Conservation (phyloP, 371 early-diverging fungal genomes). For the Mortierella sp. region DNA sequence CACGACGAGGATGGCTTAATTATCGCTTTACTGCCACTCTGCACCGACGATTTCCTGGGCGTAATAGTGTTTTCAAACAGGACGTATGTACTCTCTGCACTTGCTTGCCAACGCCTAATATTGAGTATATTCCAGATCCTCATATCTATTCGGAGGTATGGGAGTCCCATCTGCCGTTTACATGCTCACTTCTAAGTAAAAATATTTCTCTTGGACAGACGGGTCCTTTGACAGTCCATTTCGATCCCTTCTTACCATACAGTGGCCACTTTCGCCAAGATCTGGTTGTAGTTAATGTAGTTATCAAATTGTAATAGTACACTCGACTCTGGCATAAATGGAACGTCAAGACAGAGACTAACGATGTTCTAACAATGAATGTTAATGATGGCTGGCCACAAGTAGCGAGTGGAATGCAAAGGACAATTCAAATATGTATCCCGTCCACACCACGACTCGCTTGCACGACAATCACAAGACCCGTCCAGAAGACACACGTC, state of each 20-base stretch:
- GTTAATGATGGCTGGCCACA: constrained; percentile 29
- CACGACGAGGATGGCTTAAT: constrained; percentile 35
- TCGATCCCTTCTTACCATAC: constrained; percentile 31
- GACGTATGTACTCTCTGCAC: constrained; percentile 43
- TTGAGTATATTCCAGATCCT: constrained; percentile 19
- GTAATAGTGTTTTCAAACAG: constrained; percentile 32
- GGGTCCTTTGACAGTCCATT: constrained; percentile 29
- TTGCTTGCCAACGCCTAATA: constrained; percentile 24
- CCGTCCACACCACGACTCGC: constrained; percentile 40
- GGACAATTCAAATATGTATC: constrained; percentile 29
- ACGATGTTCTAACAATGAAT: constrained; percentile 20
- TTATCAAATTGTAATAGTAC: constrained; percentile 46
- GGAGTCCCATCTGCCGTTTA: constrained; percentile 36
- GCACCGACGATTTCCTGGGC: constrained; percentile 24
- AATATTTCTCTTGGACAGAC: constrained; percentile 28
- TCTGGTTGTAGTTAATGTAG: constrained; percentile 28
- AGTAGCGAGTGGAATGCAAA: constrained; percentile 22
- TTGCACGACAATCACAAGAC: constrained; percentile 33
- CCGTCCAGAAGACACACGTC: constrained; percentile 39
- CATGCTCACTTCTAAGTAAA: constrained; percentile 25
- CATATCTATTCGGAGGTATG: constrained; percentile 23
- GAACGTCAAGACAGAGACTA: constrained; percentile 40
- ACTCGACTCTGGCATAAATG: constrained; percentile 45
- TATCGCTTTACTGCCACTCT: constrained; percentile 37
- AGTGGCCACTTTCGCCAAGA: constrained; percentile 42